Conservation (phyloP, 495 filamentous ascomycete genomes). For the Opeltia flavorubescens region DNA sequence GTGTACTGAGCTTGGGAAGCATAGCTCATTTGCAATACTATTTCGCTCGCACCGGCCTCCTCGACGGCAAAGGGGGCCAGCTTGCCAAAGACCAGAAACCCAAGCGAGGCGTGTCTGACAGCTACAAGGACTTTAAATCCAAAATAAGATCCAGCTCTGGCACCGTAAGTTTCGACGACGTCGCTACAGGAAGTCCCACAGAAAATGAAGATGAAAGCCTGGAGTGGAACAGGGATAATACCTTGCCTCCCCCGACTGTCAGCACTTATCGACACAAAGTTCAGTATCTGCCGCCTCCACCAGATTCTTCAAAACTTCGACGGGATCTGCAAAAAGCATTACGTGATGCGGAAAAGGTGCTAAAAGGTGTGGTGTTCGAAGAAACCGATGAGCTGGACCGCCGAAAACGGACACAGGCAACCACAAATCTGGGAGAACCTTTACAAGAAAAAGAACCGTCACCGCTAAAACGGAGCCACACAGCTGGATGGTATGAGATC, state of each 20-base stretch:
- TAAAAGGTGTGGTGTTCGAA: conserved; percentile 29
- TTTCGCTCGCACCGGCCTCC: conserved; percentile 82
- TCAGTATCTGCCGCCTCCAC: conserved; percentile 75
- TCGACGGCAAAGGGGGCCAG: conserved; percentile 88
- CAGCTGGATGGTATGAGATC: conserved; percentile 63
- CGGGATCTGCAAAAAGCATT: conserved; percentile 58
- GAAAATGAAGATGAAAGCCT: conserved; percentile 41
- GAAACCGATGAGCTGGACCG: conserved; percentile 17
- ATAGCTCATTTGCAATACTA: conserved; percentile 98
- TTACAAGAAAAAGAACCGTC: conserved; percentile 10
- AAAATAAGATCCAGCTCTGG: conserved; percentile 8
- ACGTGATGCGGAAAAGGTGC: conserved; percentile 45
- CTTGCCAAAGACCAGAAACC: conserved; percentile 55
- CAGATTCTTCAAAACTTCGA: conserved; percentile 63
- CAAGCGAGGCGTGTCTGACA: conserved; percentile 19
- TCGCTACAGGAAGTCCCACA: conserved; percentile 41
- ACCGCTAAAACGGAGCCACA: conserved; percentile 13
- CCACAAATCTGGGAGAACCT: conserved; percentile 19
- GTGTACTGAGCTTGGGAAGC: conserved; percentile 87
- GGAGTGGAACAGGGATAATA: conserved; percentile 40
- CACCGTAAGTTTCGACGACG: conserved; percentile 9
- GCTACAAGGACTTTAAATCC: neutral
- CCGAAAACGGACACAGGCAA: conserved; percentile 18
- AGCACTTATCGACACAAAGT: conserved; percentile 89
- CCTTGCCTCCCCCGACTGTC: conserved; percentile 86